Percentiles rank a stretch among this genome's conserved stretches.
These are phyloP conservation scores for Lipomyces sp. DNA, from an alignment of 805 yeast genomes.

Conservation along the genomic window DNA sequence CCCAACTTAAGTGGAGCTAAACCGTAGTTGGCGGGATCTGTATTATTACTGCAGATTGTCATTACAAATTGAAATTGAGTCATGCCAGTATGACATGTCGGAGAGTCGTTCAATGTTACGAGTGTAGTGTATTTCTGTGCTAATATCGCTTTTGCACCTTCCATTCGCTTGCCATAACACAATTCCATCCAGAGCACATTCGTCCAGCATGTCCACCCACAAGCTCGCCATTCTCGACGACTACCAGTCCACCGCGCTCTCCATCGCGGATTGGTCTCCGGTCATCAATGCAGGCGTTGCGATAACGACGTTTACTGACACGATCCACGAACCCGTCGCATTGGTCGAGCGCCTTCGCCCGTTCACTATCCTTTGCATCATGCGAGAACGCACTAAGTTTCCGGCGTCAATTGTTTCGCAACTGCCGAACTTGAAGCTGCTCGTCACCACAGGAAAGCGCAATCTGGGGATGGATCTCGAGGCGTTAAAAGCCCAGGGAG, in stretches of 20 bases:
- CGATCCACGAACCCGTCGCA: constrained; percentile 7
- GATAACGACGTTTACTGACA: constrained; percentile 27
- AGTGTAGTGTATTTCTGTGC: too few relatives aligned
- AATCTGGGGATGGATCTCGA: constrained; percentile 27
- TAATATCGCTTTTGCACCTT: too few relatives aligned
- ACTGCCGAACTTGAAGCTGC: constrained; percentile 28
- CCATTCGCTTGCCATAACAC: too few relatives aligned
- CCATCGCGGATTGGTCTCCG: constrained; percentile 26
- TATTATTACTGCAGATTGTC: too few relatives aligned
- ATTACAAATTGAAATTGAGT: too few relatives aligned
- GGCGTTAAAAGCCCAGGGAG: constrained; percentile 25
- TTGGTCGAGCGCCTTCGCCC: constrained; percentile 20
- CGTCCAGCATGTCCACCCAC: not conserved
- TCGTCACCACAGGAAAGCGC: constrained; percentile 28
- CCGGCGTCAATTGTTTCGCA: constrained; percentile 9
- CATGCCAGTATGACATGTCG: too few relatives aligned
- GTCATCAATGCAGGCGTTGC: constrained; percentile 9
- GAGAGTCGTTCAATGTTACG: too few relatives aligned
- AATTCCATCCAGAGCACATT: too few relatives aligned
- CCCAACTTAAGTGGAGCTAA: too few relatives aligned
- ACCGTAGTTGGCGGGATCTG: too few relatives aligned
- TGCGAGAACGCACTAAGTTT: constrained; percentile 32
- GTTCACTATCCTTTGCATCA: constrained; percentile 24
- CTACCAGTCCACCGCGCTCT: constrained; percentile 28
- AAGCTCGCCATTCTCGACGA: constrained; percentile 30